Base-by-base conservation (phyloP, 441 rosid species). In the Viola pubescens region DNA sequence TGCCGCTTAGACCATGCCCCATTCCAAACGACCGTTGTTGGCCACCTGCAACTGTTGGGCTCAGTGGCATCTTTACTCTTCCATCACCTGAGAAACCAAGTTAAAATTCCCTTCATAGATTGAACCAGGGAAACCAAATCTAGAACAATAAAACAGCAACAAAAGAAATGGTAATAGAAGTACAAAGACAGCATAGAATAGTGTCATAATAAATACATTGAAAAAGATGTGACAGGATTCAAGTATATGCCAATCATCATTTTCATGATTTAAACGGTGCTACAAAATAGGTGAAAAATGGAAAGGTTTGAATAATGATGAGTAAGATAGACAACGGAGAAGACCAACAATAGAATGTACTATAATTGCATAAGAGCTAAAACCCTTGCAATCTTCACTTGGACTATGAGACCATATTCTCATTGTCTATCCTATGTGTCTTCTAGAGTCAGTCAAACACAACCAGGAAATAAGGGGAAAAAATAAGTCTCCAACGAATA, bases 51-150 rank as follows among this genome's bases (percentile, higher is more conserved):
- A 83, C 73, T 53, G 91, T 88, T 54, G 99, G 99, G 75, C 99
- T 94, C 66, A 90, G 73, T 42, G 97, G 97, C 78, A 79, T 74
- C 95, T 90, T 94, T 52, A 79, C 84, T 73, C 85, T 83, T 73
- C 84, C 86, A 71, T 87, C 95, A 61, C 97, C 99, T 90, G 83
- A 61, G 71, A 70, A 13, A 48, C 55, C 54, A 71, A 48, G 13
- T 57, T 42, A 19, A 9, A 38, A 60, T 54, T 64, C 55, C 64
- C 26, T 63, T 74, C 63, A 58, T 58, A 61, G 9, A 55, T 34
- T 38, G 34, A 37, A 48, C 55, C 44, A 44, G 55, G 40, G 45
- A 50, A 52, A 60, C 45, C 44, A n/a, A 51, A 56, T 50, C 49
- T 39, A 62, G 8, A 66, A 61, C 12, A 66, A 14, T 4, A 55